Conservation (phyloP, 2,329 filamentous ascomycete genomes). For the Botrytis deweyae region DNA sequence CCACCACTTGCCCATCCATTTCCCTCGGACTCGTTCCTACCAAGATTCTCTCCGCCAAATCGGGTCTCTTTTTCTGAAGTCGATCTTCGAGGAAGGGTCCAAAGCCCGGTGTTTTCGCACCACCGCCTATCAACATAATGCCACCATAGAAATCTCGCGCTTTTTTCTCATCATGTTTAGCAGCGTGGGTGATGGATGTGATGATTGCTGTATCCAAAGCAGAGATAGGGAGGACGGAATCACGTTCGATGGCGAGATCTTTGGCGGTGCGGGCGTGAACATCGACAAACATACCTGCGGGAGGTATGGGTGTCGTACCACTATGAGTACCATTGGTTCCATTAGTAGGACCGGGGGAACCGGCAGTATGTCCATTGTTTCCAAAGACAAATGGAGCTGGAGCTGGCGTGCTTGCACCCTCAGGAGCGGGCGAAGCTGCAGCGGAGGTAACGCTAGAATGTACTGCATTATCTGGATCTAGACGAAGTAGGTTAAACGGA, state of each 20-base stretch:
- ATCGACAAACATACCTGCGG: slow-evolving; percentile 41
- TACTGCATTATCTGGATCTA: slow-evolving; percentile 58
- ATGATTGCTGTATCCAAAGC: slow-evolving; percentile 88
- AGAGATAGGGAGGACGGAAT: slow-evolving; percentile 77
- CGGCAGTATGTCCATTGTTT: slow-evolving; percentile 30
- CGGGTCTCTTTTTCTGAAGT: slow-evolving; percentile 65
- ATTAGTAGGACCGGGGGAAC: slow-evolving; percentile 36
- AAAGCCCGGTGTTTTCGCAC: slow-evolving; percentile 77
- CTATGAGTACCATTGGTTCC: slow-evolving; percentile 48
- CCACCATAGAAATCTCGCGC: slow-evolving; percentile 84
- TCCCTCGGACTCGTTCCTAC: slow-evolving; percentile 77
- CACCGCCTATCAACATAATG: slow-evolving; percentile 88
- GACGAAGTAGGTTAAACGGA: slow-evolving; percentile 69
- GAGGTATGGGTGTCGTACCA: slow-evolving; percentile 47
- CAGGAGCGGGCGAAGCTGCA: slow-evolving; percentile 83
- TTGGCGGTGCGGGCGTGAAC: slow-evolving; percentile 43
- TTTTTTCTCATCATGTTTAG: slow-evolving; percentile 87
- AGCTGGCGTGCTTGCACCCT: slow-evolving; percentile 66
- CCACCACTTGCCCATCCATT: slow-evolving; percentile 94
- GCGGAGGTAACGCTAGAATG: slow-evolving; percentile 79
- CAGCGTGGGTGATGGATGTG: slow-evolving; percentile 82
- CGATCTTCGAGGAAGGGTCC: slow-evolving; percentile 80
- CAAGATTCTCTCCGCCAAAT: slow-evolving; percentile 59
- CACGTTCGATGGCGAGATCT: slow-evolving; percentile 65
- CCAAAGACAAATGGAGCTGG: slow-evolving; percentile 55